Evolutionary conservation across 2,329 filamentous ascomycete species (phyloP).

Genomic region (Fusarium gaditjirri): DNA sequence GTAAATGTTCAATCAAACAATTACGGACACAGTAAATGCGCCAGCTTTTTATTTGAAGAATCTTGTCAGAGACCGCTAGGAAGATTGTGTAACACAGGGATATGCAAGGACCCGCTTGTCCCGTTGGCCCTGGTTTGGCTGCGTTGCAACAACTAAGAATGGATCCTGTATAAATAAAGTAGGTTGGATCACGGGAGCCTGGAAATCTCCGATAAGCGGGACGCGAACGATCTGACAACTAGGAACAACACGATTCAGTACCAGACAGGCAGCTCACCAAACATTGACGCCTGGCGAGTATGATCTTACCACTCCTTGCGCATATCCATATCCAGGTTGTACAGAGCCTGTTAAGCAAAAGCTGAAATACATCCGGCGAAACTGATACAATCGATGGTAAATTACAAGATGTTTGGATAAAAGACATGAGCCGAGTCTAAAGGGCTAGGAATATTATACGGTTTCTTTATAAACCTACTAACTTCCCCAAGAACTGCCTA

Average conservation of each 20-base stretch:
- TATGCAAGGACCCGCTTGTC: slow-evolving; percentile 15
- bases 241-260: background rate
- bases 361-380: background rate
- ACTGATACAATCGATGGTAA: background rate
- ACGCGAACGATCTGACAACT: slow-evolving; percentile 15
- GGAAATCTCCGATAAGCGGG: slow-evolving; percentile 45
- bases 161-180: slow-evolving; percentile 4
- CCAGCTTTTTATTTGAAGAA: background rate
- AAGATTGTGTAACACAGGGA: slow-evolving; percentile 4
- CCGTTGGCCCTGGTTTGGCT: slow-evolving; percentile 16
- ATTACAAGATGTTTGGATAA: background rate
- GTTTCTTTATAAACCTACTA: background rate
- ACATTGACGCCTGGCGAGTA: background rate
- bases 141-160: slow-evolving; percentile 2
- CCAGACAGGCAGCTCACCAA: background rate
- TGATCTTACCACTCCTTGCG: background rate
- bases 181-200: slow-evolving; percentile 12
- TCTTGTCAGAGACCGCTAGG: background rate
- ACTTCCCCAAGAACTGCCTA: background rate
- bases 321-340: background rate
- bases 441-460: background rate
- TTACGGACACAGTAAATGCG: background rate
- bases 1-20: slow-evolving; percentile 1
- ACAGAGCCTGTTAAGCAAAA: background rate
- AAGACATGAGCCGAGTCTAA: background rate